Conservation (phyloP, 2,329 filamentous ascomycete species). For the Reticulascus tulasneorum region DNA sequence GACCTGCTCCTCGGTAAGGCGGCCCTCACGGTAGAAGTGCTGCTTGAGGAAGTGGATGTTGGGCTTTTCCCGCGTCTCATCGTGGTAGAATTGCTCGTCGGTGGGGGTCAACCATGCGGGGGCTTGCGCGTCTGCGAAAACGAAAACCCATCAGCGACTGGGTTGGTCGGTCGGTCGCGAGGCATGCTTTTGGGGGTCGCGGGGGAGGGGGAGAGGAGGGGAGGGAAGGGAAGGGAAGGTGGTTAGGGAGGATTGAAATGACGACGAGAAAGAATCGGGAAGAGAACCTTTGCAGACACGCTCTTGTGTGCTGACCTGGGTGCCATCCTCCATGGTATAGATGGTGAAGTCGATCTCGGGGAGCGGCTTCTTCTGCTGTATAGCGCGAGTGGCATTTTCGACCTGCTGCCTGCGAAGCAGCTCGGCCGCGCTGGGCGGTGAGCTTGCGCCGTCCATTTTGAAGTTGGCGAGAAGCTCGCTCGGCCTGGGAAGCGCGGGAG, state of each 20-base stretch:
- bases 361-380: constrained; percentile 88
- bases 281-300: constrained; percentile 91
- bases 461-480: no score
- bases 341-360: constrained; percentile 98
- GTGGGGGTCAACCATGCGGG: constrained; percentile 89
- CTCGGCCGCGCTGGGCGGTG: constrained; percentile 34
- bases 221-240: not conserved
- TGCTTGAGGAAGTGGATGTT: constrained; percentile 93
- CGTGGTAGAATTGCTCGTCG: constrained; percentile 90
- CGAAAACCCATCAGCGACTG: constrained; percentile 20
- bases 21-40: constrained; percentile 96
- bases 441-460: constrained; percentile 40
- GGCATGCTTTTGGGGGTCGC: no score
- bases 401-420: constrained; percentile 59
- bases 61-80: constrained; percentile 79
- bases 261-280: constrained; percentile 6
- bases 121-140: constrained; percentile 97
- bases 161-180: no score
- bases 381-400: constrained; percentile 86
- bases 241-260: constrained; percentile 19
- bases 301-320: constrained; percentile 90
- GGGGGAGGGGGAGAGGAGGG: not conserved
- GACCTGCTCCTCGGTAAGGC: constrained; percentile 93
- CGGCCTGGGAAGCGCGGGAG: no score
- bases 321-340: constrained; percentile 96